phyloP scores from a whole-genome alignment of 2,329 filamentous ascomycete genomes.

The Hypoxylon sp. region DNA sequence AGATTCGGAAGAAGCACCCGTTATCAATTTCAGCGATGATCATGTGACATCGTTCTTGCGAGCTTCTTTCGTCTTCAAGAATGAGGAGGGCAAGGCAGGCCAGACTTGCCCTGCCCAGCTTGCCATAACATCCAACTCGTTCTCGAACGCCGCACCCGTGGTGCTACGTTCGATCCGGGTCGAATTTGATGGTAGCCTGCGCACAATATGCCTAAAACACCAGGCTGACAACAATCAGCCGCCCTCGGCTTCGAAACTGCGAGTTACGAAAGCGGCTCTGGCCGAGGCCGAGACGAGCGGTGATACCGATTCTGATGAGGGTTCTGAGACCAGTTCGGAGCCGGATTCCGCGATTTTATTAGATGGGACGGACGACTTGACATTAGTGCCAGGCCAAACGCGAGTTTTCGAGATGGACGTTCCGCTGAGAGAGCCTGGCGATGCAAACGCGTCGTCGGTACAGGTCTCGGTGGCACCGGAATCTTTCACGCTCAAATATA shows the following conservation, averaged over 20 bases:
- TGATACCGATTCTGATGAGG: conserved; percentile 41
- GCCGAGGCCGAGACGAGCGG: conserved; percentile 40
- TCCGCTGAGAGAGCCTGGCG: conserved; percentile 82
- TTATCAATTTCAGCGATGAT: conserved; percentile 60
- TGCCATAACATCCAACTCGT: conserved; percentile 63
- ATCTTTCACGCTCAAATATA: conserved; percentile 72
- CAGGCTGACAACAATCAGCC: conserved; percentile 30
- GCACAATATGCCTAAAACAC: conserved; percentile 61
- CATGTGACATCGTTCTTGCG: conserved; percentile 62
- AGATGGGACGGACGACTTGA: conserved; percentile 68
- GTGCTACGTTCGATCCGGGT: conserved; percentile 60
- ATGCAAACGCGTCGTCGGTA: conserved; percentile 71
- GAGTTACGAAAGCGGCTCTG: conserved; percentile 34
- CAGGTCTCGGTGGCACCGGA: conserved; percentile 69
- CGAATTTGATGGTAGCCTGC: conserved; percentile 65
- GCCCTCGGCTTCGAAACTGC: conserved; percentile 18
- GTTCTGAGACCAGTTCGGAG: conserved; percentile 38
- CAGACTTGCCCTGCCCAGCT: conserved; percentile 67
- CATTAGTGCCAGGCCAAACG: conserved; percentile 70
- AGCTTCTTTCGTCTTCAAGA: conserved; percentile 65
- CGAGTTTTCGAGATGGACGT: conserved; percentile 76
- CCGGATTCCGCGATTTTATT: conserved; percentile 51
- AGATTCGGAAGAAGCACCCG: conserved; percentile 53
- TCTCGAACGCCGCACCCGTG: conserved; percentile 60
- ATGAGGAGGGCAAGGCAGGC: conserved; percentile 67